Evolutionary conservation across 306 rosid species (phyloP), one percentile per base, ranked within the genome.

Genomic region (Casuarina equisetifolia): DNA sequence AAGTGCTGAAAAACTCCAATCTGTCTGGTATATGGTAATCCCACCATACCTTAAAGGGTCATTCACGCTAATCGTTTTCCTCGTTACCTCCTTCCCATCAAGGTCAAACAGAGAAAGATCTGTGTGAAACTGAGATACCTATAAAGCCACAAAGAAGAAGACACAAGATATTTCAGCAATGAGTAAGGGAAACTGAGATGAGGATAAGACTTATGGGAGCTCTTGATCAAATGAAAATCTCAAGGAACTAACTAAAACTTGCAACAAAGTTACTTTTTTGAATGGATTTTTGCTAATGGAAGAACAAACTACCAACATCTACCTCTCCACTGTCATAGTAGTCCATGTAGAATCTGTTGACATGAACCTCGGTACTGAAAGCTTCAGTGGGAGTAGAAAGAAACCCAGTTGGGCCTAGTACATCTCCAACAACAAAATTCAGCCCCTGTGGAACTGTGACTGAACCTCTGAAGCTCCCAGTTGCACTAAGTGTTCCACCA

Each of bases 381-480:
- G 88, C 89, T 44, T 92, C 97, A 1, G 88, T 84, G 12, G 98
- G 97, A 59, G 81, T 68, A 57, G 98, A 91, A 45, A 95, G 92
- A 91, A 92, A 88, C 44, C 98, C 98, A 1, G 80, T 69, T 42
- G 98, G 97, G 72, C 86, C 90, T 19, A 95, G 80, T 64, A 95
- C 97, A 87, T 95, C 98, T 78, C 96, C 98, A 55, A 89, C 85
- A 48, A 95, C 94, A 84, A 95, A 95, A 80, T 92, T 95, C 78
- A 95, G 85, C 17, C 99, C 99, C 81, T 92, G 99, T 2, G 99
- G 97, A 82, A 95, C 99, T 16, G 86, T 95, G 78, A 92, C 97
- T 25, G 96, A 85, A 82, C 99, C 99, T 87, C 73, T 92, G 87
- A 95, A 95, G 89, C 97, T 95, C 82, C 99, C 99, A 73, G 89